Conservation (phyloP, 2,329 filamentous ascomycete species). For the Dichotomopilus funicola region DNA sequence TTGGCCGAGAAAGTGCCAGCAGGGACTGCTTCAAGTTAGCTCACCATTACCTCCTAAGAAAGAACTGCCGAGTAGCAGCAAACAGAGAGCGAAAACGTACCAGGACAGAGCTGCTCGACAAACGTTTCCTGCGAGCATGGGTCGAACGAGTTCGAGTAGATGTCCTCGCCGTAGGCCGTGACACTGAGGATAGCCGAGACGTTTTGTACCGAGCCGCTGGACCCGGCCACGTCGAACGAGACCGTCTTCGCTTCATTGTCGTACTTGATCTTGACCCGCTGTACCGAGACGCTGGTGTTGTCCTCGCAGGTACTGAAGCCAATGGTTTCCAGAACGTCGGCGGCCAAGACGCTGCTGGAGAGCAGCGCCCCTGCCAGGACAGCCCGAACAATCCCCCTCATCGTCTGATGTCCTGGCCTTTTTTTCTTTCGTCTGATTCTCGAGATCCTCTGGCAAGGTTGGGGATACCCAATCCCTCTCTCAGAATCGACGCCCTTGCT, state of each 20-base stretch:
- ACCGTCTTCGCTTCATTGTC: conserved; percentile 67
- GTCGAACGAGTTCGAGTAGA: conserved; percentile 76
- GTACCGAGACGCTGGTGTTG: conserved; percentile 63
- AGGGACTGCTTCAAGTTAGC: conserved; percentile 50
- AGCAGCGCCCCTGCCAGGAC: conserved; percentile 18
- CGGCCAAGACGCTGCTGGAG: conserved; percentile 47
- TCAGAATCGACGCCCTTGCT: too few relatives aligned
- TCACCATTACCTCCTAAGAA: background rate
- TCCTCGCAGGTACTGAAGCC: conserved; percentile 70
- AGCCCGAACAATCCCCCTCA: conserved; percentile 9
- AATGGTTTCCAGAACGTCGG: conserved; percentile 69
- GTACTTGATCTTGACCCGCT: conserved; percentile 71
- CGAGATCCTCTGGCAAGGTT: too few relatives aligned
- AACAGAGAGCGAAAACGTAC: conserved; percentile 34
- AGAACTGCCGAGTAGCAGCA: conserved; percentile 24
- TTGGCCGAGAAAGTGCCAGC: conserved; percentile 64
- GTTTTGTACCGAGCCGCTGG: conserved; percentile 66
- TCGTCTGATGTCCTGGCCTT: background rate
- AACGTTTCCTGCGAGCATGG: conserved; percentile 66
- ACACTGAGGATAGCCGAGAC: conserved; percentile 72
- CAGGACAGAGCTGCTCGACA: conserved; percentile 72
- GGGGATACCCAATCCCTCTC: too few relatives aligned
- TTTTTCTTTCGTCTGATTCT: background rate
- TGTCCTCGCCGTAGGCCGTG: conserved; percentile 72
- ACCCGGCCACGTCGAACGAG: conserved; percentile 75